phyloP scores from a whole-genome alignment of 1,284 basidiomycete species.

The Papiliotrema fonsecae region DNA sequence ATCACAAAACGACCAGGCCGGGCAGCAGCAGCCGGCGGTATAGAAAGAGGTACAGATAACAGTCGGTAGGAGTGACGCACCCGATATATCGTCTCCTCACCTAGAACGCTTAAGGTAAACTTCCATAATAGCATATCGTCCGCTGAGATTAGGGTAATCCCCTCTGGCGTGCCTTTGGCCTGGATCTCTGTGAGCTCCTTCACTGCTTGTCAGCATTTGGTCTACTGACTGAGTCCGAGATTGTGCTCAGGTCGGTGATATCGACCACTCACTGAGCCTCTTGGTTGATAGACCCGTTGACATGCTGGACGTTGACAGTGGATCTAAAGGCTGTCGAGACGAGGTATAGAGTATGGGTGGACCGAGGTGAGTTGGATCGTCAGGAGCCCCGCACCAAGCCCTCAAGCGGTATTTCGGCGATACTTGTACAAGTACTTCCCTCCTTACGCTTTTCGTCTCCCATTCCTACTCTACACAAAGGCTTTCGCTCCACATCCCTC shows the following conservation, averaged over 20 bases:
- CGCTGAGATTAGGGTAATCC: slow-evolving; percentile 34
- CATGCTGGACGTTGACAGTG: slow-evolving; percentile 4
- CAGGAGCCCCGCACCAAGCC: no score
- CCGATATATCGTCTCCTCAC: slow-evolving; percentile 43
- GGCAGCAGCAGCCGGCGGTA: not conserved
- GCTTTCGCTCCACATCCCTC: no score
- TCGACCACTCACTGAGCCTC: slow-evolving; percentile 29
- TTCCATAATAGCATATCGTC: slow-evolving; percentile 38
- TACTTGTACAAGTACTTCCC: no score
- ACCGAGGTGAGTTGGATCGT: no score
- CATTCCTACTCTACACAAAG: no score
- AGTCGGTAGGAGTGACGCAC: slow-evolving; percentile 19
- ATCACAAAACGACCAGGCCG: not conserved
- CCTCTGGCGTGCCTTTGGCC: slow-evolving; percentile 33
- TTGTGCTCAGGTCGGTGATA: no score
- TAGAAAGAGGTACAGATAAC: no score
- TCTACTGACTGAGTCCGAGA: no score
- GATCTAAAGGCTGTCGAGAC: not conserved
- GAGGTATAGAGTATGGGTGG: no score
- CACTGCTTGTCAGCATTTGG: slow-evolving; percentile 21
- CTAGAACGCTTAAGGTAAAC: slow-evolving; percentile 38
- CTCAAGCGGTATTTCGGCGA: no score
- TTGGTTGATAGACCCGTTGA: slow-evolving; percentile 18
- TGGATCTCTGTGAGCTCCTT: slow-evolving; percentile 33
- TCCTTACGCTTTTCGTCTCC: no score